A percentile compares a stretch with the other conserved stretches of the same genome.
phyloP scores from a whole-genome alignment of 495 filamentous ascomycete genomes.

The Chaetomium tenue region DNA sequence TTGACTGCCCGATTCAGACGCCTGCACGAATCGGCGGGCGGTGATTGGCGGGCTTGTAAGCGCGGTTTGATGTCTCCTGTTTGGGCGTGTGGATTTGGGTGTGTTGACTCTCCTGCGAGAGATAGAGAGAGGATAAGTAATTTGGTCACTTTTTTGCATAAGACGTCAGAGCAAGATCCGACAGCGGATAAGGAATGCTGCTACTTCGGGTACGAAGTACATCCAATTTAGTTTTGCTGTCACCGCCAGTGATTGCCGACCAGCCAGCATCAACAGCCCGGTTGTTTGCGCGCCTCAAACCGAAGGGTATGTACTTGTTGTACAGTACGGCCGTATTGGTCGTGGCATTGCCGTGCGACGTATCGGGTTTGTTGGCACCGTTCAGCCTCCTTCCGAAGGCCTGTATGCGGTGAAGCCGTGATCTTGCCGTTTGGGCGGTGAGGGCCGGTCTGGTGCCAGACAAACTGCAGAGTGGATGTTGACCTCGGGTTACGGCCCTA shows the following conservation, averaged over 20 bases:
- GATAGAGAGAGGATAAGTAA: neutral
- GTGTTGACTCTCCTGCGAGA: neutral
- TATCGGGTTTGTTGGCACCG: neutral
- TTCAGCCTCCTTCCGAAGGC: slow-evolving; percentile 10
- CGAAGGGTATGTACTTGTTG: neutral
- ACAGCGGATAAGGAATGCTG: neutral
- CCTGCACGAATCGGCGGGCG: neutral
- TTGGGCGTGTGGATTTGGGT: neutral
- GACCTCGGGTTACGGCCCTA: slow-evolving; percentile 14
- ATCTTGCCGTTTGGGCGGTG: neutral
- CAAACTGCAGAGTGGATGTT: neutral
- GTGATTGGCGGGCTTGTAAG: slow-evolving; percentile 9
- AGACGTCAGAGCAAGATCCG: neutral
- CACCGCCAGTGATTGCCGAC: slow-evolving; percentile 2
- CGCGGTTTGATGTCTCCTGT: neutral
- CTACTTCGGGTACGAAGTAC: neutral
- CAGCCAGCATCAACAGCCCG: neutral
- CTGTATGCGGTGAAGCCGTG: neutral
- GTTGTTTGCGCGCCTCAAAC: slow-evolving; percentile 4
- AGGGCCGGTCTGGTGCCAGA: neutral
- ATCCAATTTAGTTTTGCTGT: neutral
- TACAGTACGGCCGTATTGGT: slow-evolving; percentile 13
- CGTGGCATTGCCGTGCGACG: slow-evolving; percentile 3
- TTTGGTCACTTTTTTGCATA: neutral
- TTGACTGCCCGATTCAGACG: slow-evolving; percentile 17